Evolutionary conservation across 2,329 filamentous ascomycete genomes (phyloP), one percentile per base, ranked within the genome.

Genomic region (Sporothrix humicola): DNA sequence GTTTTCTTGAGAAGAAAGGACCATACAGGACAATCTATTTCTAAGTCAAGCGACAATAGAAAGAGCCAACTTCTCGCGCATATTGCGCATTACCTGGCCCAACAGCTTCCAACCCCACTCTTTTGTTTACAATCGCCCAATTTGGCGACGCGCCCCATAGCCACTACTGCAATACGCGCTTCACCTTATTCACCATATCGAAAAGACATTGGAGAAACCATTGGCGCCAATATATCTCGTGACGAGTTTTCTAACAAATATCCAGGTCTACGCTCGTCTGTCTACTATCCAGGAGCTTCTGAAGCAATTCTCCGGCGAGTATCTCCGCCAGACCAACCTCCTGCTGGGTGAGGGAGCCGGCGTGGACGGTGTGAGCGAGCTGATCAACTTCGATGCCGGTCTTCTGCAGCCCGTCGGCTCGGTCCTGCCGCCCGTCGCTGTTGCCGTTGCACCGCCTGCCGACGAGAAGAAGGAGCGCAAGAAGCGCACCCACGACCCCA

Each of bases 391-490:
- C 72, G 87, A 90, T 74, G 84, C 85, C 76, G 84, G 83, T 80
- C 83, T 84, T 77, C 81, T 86, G 69, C 82, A 85, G 15, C 76
- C 77, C n/a, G 80, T 84, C 23, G 76, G 71, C 58, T 2, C 73
- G 15, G 44, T 76, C 46, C 82, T 70, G 77, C 81, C 58, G 78
- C 83, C 75, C 13, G 71, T 77, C 81, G 44, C 82, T 82, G 81
- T 59, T 77, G 82, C 72, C 2, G 71, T 77, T 80, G 48, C 81
- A 82, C 13, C 86, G 31, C 84, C 83, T 0, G 87, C 85, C 10
- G 88, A 90, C 79, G 89, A 90, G 81, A 92, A 94, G 88, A 94
- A 94, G 87, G 94, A 96, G 87, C 91, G 93, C 82, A 95, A 96
- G 88, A 95, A 95, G 87, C 89, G 91, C 75, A 90, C 90, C 58